A percentile compares a stretch with the other conserved stretches of the same genome.
phyloP scores from a whole-genome alignment of 1,284 basidiomycete species.

The Moesziomyces sp. region DNA sequence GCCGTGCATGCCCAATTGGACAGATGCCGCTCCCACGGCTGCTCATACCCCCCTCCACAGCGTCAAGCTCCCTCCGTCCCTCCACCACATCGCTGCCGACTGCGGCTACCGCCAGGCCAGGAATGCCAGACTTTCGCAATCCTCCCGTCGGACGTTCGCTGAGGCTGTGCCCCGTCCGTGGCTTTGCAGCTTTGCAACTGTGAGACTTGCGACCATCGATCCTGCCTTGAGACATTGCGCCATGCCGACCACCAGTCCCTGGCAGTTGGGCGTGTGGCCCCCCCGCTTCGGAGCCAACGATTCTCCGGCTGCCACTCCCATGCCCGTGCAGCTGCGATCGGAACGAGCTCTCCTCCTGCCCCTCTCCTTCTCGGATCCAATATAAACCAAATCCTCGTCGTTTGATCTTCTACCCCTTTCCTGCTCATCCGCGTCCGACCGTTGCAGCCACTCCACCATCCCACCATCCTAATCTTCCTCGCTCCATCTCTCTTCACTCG shows the following conservation, averaged over 20 bases:
- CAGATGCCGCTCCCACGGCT: not conserved
- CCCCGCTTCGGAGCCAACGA: not conserved
- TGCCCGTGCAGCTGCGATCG: not conserved
- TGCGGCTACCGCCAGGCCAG: too few relatives aligned
- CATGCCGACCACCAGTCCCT: too few relatives aligned
- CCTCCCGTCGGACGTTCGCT: too few relatives aligned
- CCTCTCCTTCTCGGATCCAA: slow-evolving; percentile 4
- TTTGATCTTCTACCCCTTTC: not conserved
- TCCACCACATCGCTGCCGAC: too few relatives aligned
- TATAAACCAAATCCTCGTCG: slow-evolving; percentile 6
- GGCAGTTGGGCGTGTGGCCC: not conserved
- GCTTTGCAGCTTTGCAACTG: too few relatives aligned
- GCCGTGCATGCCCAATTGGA: slow-evolving; percentile 66
- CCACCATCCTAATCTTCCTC: not conserved
- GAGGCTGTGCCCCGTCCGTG: too few relatives aligned
- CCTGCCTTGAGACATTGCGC: too few relatives aligned
- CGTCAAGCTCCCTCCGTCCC: too few relatives aligned
- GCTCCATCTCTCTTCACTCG: not conserved
- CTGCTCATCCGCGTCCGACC: not conserved
- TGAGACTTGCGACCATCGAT: too few relatives aligned
- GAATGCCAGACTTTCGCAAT: too few relatives aligned
- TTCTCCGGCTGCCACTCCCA: not conserved
- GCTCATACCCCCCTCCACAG: not conserved
- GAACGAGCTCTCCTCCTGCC: not conserved
- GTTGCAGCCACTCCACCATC: not conserved